These are phyloP conservation scores for Nemania serpens DNA, from an alignment of 2,329 filamentous ascomycete species.

Conservation along the genomic window DNA sequence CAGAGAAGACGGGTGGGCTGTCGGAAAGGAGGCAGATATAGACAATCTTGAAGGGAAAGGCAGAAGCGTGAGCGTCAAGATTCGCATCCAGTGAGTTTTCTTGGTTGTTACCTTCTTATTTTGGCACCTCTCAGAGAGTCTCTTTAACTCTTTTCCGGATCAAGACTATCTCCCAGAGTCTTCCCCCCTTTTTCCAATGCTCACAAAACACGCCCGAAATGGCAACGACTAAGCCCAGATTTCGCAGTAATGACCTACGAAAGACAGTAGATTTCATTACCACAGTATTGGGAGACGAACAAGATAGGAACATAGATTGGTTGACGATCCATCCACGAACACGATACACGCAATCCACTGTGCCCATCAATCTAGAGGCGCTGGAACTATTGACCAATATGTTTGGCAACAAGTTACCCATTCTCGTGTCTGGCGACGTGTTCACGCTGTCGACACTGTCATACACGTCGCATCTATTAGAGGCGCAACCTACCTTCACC, in stretches of 20 bases:
- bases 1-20: constrained; percentile 57
- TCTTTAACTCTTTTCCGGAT: no score
- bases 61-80: constrained; percentile 71
- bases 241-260: constrained; percentile 56
- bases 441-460: constrained; percentile 61
- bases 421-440: constrained; percentile 72
- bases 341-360: constrained; percentile 62
- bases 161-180: no score
- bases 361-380: constrained; percentile 65
- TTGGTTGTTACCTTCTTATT: no score
- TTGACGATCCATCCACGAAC: constrained; percentile 73
- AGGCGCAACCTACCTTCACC: constrained; percentile 35
- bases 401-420: constrained; percentile 60
- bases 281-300: constrained; percentile 60
- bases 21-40: constrained; percentile 39
- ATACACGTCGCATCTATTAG: constrained; percentile 45
- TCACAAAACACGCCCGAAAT: no score
- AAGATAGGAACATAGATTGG: constrained; percentile 63
- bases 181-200: no score
- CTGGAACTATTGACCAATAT: constrained; percentile 60
- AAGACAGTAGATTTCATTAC: constrained; percentile 66
- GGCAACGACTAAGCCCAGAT: no score
- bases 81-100: constrained; percentile 58
- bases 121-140: no score
- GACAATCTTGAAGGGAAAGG: constrained; percentile 45